phyloP scores from a whole-genome alignment of 352 stramenopile species.

The Phytophthora meadii region DNA sequence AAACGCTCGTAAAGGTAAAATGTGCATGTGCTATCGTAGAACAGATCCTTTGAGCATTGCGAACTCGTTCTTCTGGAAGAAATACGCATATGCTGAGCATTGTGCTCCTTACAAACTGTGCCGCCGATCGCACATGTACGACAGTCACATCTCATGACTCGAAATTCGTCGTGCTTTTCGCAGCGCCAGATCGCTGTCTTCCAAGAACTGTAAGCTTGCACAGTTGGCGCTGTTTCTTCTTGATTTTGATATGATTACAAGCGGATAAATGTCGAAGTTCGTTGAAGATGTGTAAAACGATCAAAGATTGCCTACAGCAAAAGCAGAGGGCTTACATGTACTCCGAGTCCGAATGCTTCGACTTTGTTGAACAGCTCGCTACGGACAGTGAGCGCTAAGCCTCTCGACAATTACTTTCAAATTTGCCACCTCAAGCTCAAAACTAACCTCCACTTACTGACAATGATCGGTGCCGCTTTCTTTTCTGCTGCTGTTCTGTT shows the following conservation, averaged over 20 bases:
- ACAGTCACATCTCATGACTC: too few relatives aligned
- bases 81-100: neutral
- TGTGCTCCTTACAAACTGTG: neutral
- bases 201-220: too few relatives aligned
- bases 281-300: constrained; percentile 1
- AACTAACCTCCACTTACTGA: neutral
- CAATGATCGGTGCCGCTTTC: neutral
- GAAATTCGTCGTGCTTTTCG: too few relatives aligned
- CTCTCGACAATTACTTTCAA: neutral
- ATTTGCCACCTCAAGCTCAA: neutral
- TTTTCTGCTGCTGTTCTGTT: constrained; percentile 3
- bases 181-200: too few relatives aligned
- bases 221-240: too few relatives aligned
- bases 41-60: neutral
- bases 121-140: neutral
- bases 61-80: too few relatives aligned
- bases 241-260: neutral
- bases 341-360: neutral
- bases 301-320: neutral
- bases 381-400: neutral
- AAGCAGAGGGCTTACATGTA: neutral
- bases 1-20: too few relatives aligned
- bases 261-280: neutral
- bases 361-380: neutral
- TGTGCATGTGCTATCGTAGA: constrained; percentile 5